A percentile compares a stretch with the other conserved stretches of the same genome.
Conservation (phyloP, 805 yeast genomes). For the Aciculoconidium aculeatum region DNA sequence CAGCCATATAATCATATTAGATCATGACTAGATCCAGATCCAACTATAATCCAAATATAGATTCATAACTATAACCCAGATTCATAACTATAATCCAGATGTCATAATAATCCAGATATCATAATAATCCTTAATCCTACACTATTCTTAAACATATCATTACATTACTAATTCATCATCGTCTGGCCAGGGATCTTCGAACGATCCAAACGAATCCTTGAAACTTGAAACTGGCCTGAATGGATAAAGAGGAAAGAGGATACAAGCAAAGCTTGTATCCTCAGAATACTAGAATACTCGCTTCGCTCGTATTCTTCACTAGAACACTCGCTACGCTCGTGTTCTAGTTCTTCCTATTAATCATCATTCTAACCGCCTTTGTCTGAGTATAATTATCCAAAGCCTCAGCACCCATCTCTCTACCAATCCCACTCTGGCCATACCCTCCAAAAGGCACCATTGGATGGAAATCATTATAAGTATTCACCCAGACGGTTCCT, state of each 20-base stretch:
- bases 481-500: slow-evolving; percentile 91
- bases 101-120: no score
- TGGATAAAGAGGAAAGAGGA: not conserved
- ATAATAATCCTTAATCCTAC: no score
- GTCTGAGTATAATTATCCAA: slow-evolving; percentile 78
- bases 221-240: no score
- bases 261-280: not conserved
- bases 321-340: slow-evolving; percentile 1
- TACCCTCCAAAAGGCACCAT: slow-evolving; percentile 91
- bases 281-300: no score
- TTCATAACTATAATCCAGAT: no score
- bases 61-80: no score
- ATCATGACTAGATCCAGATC: no score
- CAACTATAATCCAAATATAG: no score
- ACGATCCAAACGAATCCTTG: slow-evolving; percentile 1
- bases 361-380: slow-evolving; percentile 68
- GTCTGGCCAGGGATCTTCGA: slow-evolving; percentile 1
- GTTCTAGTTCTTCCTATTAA: slow-evolving; percentile 8
- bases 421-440: slow-evolving; percentile 87
- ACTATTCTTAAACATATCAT: no score
- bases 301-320: no score
- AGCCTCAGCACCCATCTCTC: slow-evolving; percentile 89
- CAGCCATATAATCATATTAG: no score
- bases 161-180: no score
- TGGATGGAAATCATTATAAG: slow-evolving; percentile 82